Base-by-base conservation (phyloP, 2,329 filamentous ascomycete species). In the Sclerotinia minor region DNA sequence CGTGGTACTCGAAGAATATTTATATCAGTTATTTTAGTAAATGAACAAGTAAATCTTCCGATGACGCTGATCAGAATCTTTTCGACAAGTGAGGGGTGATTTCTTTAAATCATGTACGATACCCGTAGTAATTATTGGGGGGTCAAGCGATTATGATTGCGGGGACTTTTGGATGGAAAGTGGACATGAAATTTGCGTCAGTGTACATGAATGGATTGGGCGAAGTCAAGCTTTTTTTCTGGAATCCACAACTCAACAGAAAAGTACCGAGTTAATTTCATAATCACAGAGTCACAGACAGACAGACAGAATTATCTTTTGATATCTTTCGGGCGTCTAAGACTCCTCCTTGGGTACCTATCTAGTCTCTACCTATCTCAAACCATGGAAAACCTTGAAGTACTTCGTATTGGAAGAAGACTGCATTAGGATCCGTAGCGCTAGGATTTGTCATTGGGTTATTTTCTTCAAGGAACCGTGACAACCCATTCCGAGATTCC, bases 11-110 rank as follows among this genome's bases (percentile, higher is more conserved):
- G 1, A 26, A 44, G 24, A 38, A 58, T 26, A n/a, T 19, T 58
- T 35, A 6, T 41, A 24, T 44, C 11, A 24, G 35, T 35, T 35
- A 35, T 35, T 35, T 5, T 45, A 41, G 47, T 11, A 4, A 26
- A 6, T 41, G 54, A 57, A 9, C 11, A 35, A 24, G 38, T 4
- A 41, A 41, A 58, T 44, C 7, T 58, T 2, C 7, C 35, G 54
- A 58, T 44, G 35, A 26, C 26, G 54, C 13, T 59, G 55, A 24
- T 29, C 24, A 45, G 55, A 44, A 44, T 19, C 38, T 44, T 44
- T 57, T 26, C 24, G 55, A 41, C 17, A 15, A 15, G 44, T 59
- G 55, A 59, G 55, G 55, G 55, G 55, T 59, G 55, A 45, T 59
- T 59, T 45, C 24, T 59, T 29, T 11, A 59, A 19, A 44, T 58